Evolutionary conservation across 208 protist genomes (phyloP).

Genomic region (Acanthamoeba quina): DNA sequence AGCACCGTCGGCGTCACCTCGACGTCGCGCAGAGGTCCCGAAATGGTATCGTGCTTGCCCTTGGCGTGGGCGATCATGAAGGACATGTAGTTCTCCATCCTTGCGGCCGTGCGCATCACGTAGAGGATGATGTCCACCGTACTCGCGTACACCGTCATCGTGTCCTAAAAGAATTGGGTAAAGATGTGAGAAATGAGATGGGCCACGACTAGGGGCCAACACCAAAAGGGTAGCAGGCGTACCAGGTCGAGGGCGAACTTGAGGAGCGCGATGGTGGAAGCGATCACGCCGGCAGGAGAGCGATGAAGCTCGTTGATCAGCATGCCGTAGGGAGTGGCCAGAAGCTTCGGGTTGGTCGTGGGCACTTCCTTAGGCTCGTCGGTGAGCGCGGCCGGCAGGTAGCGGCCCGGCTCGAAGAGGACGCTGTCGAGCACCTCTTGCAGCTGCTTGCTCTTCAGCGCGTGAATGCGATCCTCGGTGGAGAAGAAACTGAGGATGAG

Average conservation of each 20-base stretch:
- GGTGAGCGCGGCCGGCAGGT: constrained; percentile 78
- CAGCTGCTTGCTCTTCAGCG: constrained; percentile 81
- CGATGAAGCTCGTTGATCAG: constrained; percentile 92
- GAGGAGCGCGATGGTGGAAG: constrained; percentile 69
- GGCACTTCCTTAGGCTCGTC: constrained; percentile 83
- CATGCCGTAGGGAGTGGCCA: constrained; percentile 91
- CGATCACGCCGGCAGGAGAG: constrained; percentile 85
- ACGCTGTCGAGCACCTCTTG: constrained; percentile 92
- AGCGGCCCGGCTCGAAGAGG: constrained; percentile 94
- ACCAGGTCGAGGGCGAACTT: constrained; percentile 78
- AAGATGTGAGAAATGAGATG: not conserved
- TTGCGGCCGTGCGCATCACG: constrained; percentile 67
- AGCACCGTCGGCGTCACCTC: constrained; percentile 64
- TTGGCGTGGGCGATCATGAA: constrained; percentile 69
- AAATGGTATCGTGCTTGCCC: constrained; percentile 65
- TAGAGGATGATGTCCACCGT: constrained; percentile 74
- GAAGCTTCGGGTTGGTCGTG: constrained; percentile 88
- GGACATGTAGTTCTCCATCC: constrained; percentile 66
- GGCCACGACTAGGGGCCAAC: not conserved
- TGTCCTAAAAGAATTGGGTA: not conserved
- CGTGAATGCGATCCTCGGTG: constrained; percentile 91
- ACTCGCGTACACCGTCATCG: constrained; percentile 68
- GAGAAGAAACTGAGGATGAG: constrained; percentile 93
- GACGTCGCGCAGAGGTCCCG: constrained; percentile 49
- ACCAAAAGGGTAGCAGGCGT: not conserved